Conservation (phyloP, 2,329 filamentous ascomycete species). For the Exophiala alcalophila region DNA sequence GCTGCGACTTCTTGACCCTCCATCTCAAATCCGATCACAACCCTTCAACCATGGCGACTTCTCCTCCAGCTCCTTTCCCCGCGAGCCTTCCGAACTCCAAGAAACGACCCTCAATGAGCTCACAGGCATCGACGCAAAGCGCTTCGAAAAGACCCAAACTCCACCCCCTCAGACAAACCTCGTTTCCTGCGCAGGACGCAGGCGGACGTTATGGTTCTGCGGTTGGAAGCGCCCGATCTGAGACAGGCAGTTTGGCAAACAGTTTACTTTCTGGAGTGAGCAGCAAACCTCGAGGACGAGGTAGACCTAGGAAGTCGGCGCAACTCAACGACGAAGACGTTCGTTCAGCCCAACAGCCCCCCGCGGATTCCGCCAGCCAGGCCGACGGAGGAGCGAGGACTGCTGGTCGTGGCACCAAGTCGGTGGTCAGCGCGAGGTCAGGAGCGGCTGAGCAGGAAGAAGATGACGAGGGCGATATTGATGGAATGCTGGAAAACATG, state of each 20-base stretch:
- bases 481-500: slow-evolving; percentile 28
- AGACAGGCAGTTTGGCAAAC: slow-evolving; percentile 29
- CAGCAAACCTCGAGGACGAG: slow-evolving; percentile 26
- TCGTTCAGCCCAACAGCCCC: slow-evolving; percentile 12
- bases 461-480: slow-evolving; percentile 30
- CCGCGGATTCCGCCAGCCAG: slow-evolving; percentile 15
- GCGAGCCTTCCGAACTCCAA: slow-evolving; percentile 34
- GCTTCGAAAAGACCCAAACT: slow-evolving; percentile 33
- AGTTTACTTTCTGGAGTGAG: slow-evolving; percentile 25
- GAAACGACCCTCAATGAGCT: slow-evolving; percentile 44
- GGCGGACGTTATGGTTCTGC: slow-evolving; percentile 18
- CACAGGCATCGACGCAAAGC: slow-evolving; percentile 35
- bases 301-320: slow-evolving; percentile 28
- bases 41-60: slow-evolving; percentile 29
- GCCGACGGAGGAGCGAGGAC: slow-evolving; percentile 13
- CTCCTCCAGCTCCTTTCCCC: slow-evolving; percentile 28
- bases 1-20: no score
- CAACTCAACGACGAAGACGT: slow-evolving; percentile 27
- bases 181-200: slow-evolving; percentile 37
- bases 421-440: slow-evolving; percentile 26
- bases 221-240: slow-evolving; percentile 27
- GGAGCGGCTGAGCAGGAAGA: slow-evolving; percentile 29
- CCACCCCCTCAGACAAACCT: slow-evolving; percentile 49
- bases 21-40: background rate
- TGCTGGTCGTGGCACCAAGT: slow-evolving; percentile 20